Conservation (phyloP, 78 protist species). For the Dictyostelium brefeldianum region DNA sequence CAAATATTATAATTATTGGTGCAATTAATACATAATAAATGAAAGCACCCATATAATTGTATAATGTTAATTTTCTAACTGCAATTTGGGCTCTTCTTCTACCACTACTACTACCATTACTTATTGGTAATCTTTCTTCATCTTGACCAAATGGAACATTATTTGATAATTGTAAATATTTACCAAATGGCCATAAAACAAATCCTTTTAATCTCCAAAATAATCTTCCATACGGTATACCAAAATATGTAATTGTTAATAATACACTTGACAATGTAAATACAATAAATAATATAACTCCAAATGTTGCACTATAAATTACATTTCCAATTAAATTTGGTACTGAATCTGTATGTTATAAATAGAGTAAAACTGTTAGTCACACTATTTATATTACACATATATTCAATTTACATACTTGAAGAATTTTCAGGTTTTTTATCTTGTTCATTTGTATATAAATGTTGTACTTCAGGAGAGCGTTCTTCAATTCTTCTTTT, state of each 20-base stretch:
- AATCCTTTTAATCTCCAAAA: conserved; percentile 64
- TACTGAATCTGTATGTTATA: conserved; percentile 3
- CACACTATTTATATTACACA: not conserved
- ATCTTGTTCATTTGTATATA: conserved; percentile 17
- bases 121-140: conserved; percentile 36
- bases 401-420: not conserved
- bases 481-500: conserved; percentile 48
- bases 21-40: conserved; percentile 37
- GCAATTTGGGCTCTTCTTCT: not conserved
- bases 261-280: conserved; percentile 15
- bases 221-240: conserved; percentile 64
- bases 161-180: conserved; percentile 49
- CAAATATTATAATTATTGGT: conserved; percentile 42
- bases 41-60: conserved; percentile 43
- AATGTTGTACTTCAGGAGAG: conserved; percentile 36
- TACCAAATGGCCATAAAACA: conserved; percentile 86
- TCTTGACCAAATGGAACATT: not conserved
- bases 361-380: too few species aligned
- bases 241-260: conserved; percentile 46
- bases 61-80: conserved; percentile 9
- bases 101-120: not conserved
- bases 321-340: conserved; percentile 53
- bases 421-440: not conserved
- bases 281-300: conserved; percentile 18
- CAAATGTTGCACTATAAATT: conserved; percentile 43